Evolutionary conservation across 225 moss, liverwort and hornwort genomes (phyloP).

Genomic region (Neckera pumila): DNA sequence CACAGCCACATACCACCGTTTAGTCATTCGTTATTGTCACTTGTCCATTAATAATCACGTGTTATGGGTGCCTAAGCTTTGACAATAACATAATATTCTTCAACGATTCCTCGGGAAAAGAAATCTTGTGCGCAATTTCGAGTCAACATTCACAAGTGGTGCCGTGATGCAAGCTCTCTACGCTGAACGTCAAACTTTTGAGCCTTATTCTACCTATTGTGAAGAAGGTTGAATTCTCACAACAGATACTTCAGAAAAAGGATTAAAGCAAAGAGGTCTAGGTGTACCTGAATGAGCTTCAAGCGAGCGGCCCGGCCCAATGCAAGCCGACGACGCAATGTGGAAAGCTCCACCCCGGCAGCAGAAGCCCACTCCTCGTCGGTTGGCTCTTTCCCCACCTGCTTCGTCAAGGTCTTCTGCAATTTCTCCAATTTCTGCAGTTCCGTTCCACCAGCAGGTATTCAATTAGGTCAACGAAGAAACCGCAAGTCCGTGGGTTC

Average conservation of each 20-base stretch:
- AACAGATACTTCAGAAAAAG: not conserved
- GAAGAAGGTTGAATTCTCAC: not conserved
- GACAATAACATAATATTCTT: not conserved
- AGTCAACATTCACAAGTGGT: not conserved
- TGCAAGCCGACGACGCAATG: conserved; percentile 57
- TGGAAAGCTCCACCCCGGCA: conserved; percentile 39
- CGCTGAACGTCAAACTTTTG: not conserved
- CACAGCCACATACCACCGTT: too few relatives aligned
- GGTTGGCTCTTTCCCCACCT: conserved; percentile 38
- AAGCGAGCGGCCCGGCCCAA: conserved; percentile 68
- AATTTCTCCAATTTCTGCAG: conserved; percentile 51
- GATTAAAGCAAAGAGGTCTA: not conserved
- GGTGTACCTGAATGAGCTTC: conserved; percentile 69
- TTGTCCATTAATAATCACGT: not conserved
- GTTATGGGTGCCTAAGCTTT: not conserved
- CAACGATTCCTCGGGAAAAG: not conserved
- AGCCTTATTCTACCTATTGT: too few relatives aligned
- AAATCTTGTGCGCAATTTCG: not conserved
- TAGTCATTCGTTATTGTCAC: not conserved
- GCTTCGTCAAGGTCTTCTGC: conserved; percentile 13
- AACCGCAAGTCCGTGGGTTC: not conserved
- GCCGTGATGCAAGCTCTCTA: not conserved
- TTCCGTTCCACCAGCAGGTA: not conserved
- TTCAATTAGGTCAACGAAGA: not conserved
- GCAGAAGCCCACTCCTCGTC: conserved; percentile 78